These are phyloP conservation scores for Hyparrhenia diplandra DNA, from an alignment of 176 grass and related monocot genomes.

Conservation along the genomic window DNA sequence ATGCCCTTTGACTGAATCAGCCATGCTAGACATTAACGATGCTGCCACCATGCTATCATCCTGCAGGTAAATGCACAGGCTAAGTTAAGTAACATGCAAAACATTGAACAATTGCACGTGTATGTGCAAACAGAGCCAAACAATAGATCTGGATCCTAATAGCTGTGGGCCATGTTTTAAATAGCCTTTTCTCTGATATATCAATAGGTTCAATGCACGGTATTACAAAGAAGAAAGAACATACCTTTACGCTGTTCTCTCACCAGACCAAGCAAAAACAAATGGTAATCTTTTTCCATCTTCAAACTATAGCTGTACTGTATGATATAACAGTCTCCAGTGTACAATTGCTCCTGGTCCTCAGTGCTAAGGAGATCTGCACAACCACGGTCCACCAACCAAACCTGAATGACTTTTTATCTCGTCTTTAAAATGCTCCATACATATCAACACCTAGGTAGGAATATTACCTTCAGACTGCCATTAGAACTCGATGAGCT, in stretches of 20 bases:
- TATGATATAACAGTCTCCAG: slow-evolving; percentile 68
- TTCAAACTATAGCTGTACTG: slow-evolving; percentile 52
- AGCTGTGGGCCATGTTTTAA: neutral
- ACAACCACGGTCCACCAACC: slow-evolving; percentile 49
- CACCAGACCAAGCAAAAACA: slow-evolving; percentile 63
- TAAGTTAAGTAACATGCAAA: slow-evolving; percentile 23
- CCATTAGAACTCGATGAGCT: slow-evolving; percentile 51
- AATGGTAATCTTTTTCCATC: slow-evolving; percentile 46
- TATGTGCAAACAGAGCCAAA: neutral
- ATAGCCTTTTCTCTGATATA: neutral
- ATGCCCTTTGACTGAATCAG: slow-evolving; percentile 54
- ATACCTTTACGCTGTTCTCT: slow-evolving; percentile 56
- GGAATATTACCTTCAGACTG: slow-evolving; percentile 53
- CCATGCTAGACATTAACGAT: slow-evolving; percentile 45
- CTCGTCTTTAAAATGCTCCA: slow-evolving; percentile 10
- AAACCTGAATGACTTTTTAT: slow-evolving; percentile 46
- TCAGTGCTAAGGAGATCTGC: slow-evolving; percentile 44
- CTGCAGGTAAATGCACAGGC: slow-evolving; percentile 37
- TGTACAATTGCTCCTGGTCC: slow-evolving; percentile 56
- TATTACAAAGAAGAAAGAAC: slow-evolving; percentile 16
- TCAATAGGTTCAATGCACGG: neutral
- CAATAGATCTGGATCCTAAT: neutral
- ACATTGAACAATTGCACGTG: neutral
- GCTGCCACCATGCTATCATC: slow-evolving; percentile 42
- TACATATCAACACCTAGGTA: neutral